These are phyloP conservation scores for Leucogyrophana mollusca DNA, from an alignment of 768 basidiomycete species.

Conservation along the genomic window DNA sequence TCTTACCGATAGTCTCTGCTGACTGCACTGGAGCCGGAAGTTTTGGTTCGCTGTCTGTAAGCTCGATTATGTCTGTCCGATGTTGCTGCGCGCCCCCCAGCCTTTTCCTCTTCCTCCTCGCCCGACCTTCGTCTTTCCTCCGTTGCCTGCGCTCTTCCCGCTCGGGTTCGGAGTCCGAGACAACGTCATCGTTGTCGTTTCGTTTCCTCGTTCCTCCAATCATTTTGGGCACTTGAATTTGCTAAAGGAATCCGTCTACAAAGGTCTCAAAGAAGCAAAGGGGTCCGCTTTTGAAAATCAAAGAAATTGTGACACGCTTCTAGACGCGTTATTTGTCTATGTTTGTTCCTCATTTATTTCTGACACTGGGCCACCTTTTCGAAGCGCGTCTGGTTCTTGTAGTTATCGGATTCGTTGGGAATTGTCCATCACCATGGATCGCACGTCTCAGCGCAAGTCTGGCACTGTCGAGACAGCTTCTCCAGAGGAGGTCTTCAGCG, in stretches of 20 bases:
- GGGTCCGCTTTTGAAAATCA: too few relatives aligned
- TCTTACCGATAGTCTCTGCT: not conserved
- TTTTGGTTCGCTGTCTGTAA: not conserved
- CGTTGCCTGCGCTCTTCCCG: slow-evolving; percentile 39
- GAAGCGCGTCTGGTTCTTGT: not conserved
- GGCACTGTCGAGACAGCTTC: slow-evolving; percentile 39
- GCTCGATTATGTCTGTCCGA: not conserved
- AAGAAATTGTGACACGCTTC: not conserved
- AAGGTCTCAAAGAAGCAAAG: too few relatives aligned
- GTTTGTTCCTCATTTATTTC: slow-evolving; percentile 17
- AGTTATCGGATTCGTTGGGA: slow-evolving; percentile 3
- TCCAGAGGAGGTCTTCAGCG: slow-evolving; percentile 63
- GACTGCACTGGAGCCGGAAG: not conserved
- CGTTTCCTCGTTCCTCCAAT: not conserved
- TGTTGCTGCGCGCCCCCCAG: not conserved
- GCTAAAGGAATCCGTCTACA: too few relatives aligned
- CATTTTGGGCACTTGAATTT: not conserved
- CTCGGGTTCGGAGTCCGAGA: slow-evolving; percentile 76
- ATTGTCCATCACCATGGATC: slow-evolving; percentile 17
- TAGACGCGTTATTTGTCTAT: slow-evolving; percentile 49
- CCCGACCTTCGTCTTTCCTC: slow-evolving; percentile 21
- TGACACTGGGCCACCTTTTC: too few relatives aligned
- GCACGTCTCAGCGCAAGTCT: slow-evolving; percentile 8
- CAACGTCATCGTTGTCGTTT: slow-evolving; percentile 34
- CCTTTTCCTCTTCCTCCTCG: slow-evolving; percentile 14